Percentiles rank a stretch among this genome's conserved stretches.
Evolutionary conservation across 23 red algal genomes (phyloP).

Genomic region (Rhodosorus marinus): DNA sequence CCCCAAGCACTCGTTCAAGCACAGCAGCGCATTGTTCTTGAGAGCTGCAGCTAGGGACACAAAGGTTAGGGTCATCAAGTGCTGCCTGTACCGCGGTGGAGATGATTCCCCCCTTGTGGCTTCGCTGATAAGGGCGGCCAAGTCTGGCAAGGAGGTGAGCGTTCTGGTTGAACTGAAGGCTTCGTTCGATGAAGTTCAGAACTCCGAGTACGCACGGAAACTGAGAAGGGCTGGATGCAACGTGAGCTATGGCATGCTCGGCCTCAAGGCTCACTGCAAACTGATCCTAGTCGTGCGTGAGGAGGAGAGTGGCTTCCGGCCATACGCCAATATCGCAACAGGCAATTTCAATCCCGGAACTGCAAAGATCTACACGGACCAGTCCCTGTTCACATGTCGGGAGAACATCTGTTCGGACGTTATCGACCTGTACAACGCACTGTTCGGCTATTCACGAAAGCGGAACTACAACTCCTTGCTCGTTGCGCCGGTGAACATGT

Average conservation of each 20-base stretch:
- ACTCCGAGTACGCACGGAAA: conserved; percentile 50
- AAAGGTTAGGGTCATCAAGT: conserved; percentile 56
- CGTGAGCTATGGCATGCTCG: conserved; percentile 75
- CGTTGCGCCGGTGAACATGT: conserved; percentile 82
- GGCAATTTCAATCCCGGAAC: conserved; percentile 93
- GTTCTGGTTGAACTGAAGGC: conserved; percentile 94
- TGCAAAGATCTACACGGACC: conserved; percentile 81
- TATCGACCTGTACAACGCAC: conserved; percentile 72
- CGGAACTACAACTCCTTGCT: conserved; percentile 36
- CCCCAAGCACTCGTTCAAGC: conserved; percentile 57
- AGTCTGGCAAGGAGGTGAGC: conserved; percentile 82
- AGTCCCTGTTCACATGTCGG: conserved; percentile 49
- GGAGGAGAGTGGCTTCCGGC: conserved; percentile 36
- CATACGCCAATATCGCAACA: conserved; percentile 68
- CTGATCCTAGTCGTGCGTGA: conserved; percentile 78
- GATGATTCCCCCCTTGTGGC: conserved; percentile 64
- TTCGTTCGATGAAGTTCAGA: conserved; percentile 86
- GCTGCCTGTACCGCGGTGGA: conserved; percentile 73
- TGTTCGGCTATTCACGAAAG: conserved; percentile 64
- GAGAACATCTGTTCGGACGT: conserved; percentile 80
- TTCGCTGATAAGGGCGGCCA: conserved; percentile 69
- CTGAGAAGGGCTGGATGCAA: conserved; percentile 82
- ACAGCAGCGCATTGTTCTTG: conserved; percentile 53
- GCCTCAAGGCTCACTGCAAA: conserved; percentile 81
- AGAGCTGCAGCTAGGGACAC: conserved; percentile 59